Conservation (phyloP, 1,284 basidiomycete species). For the Ganoderma resinaceum region DNA sequence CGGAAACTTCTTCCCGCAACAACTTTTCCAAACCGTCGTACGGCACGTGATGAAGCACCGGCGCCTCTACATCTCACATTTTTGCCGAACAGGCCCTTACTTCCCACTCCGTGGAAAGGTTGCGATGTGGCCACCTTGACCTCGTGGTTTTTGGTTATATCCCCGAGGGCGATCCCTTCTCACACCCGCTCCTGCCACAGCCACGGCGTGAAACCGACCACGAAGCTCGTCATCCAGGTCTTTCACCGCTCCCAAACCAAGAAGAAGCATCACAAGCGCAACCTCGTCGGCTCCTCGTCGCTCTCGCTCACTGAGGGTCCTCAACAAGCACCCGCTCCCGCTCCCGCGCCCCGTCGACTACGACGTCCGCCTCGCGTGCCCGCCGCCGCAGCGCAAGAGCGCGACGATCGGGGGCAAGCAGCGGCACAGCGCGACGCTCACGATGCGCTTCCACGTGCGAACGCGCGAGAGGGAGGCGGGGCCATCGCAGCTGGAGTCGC, state of each 20-base stretch:
- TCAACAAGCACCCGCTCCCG: slow-evolving; percentile 47
- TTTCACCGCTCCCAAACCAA: slow-evolving; percentile 59
- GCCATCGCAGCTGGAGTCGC: slow-evolving; percentile 16
- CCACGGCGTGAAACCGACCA: slow-evolving; percentile 44
- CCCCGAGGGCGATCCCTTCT: not conserved
- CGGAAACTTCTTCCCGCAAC: not conserved
- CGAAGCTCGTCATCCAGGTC: slow-evolving; percentile 57
- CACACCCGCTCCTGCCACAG: slow-evolving; percentile 40
- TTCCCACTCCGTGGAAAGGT: no score
- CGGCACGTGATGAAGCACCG: not conserved
- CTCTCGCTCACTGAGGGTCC: slow-evolving; percentile 58
- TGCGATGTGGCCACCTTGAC: not conserved
- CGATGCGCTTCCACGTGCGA: slow-evolving; percentile 36
- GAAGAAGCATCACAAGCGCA: slow-evolving; percentile 62
- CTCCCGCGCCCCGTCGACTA: slow-evolving; percentile 33
- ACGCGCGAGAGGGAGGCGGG: slow-evolving; percentile 4
- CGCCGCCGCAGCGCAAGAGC: slow-evolving; percentile 39
- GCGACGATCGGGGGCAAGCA: slow-evolving; percentile 34
- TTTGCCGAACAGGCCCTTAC: not conserved
- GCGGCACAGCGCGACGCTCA: slow-evolving; percentile 37
- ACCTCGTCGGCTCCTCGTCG: slow-evolving; percentile 56
- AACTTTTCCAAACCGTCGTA: not conserved
- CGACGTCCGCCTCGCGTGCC: slow-evolving; percentile 38
- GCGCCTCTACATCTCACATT: not conserved
- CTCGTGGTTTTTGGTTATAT: not conserved